Evolutionary conservation across 352 stramenopile species (phyloP).

Genomic region (Phytopythium mirpurense): DNA sequence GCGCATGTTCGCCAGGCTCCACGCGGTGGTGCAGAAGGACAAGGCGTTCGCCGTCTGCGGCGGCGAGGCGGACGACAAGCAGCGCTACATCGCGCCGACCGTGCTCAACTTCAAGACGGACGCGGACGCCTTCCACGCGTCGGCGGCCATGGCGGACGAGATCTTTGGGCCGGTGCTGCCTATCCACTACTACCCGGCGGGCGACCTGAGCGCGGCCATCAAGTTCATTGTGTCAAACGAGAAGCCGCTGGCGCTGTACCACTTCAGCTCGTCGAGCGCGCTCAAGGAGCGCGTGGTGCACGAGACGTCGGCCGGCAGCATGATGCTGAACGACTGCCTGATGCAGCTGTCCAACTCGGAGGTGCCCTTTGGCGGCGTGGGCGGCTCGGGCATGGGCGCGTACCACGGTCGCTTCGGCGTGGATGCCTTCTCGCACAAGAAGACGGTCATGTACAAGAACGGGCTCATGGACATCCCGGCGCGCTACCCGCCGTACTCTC

Average conservation of each 20-base stretch:
- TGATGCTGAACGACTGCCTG: slow-evolving; percentile 86
- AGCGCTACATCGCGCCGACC: slow-evolving; percentile 83
- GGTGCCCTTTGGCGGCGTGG: slow-evolving; percentile 81
- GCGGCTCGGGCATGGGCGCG: slow-evolving; percentile 65
- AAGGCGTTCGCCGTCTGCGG: slow-evolving; percentile 50
- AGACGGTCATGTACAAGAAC: slow-evolving; percentile 50
- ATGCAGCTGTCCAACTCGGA: slow-evolving; percentile 59
- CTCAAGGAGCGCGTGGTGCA: slow-evolving; percentile 22
- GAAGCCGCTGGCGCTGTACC: slow-evolving; percentile 85
- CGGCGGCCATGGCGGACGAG: slow-evolving; percentile 88
- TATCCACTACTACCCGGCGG: slow-evolving; percentile 87
- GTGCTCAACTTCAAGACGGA: slow-evolving; percentile 86
- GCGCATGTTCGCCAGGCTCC: slow-evolving; percentile 41
- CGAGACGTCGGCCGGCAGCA: slow-evolving; percentile 39
- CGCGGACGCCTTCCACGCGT: slow-evolving; percentile 34
- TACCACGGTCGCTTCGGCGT: slow-evolving; percentile 86
- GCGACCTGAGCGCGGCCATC: slow-evolving; percentile 29
- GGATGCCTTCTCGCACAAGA: slow-evolving; percentile 66
- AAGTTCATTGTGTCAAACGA: slow-evolving; percentile 44
- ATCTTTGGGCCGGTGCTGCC: slow-evolving; percentile 95
- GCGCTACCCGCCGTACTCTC: slow-evolving; percentile 60
- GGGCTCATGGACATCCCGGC: slow-evolving; percentile 44
- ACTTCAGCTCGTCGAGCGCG: slow-evolving; percentile 67
- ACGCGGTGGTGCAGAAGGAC: slow-evolving; percentile 53
- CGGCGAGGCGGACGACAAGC: slow-evolving; percentile 47